Base-by-base conservation (phyloP, 805 yeast genomes). In the Komagataella pseudopastoris region DNA sequence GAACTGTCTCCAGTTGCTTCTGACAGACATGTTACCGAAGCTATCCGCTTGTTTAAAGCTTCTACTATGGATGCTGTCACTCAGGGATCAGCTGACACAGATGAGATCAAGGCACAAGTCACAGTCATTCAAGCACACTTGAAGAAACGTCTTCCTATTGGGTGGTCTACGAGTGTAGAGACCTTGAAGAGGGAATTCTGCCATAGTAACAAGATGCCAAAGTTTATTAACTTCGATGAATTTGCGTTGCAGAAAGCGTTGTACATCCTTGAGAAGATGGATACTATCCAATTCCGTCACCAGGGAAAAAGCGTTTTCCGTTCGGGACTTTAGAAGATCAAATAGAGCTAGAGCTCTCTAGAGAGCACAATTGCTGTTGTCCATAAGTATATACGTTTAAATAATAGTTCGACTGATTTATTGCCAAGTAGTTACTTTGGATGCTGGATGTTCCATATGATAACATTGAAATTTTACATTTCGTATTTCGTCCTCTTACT, bases 41-140 rank as follows among this genome's bases (percentile, higher is more conserved):
- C 98, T 0, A 87, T 93, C 55, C 72, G 99, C 60, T 71, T 93
- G 55, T 93, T 93, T 68, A 87, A 87, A 54, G 97, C 99, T 0
- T 93, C 99, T 1, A 93, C 99, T 0, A 89, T 93, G 95, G 90
- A 90, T 63, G 99, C 99, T 0, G 61, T 71, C 47, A 72, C 71
- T 58, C 77, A 75, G 52, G 76, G 76, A 17, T 68, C 63, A 50
- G 70, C 77, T 4, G 78, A 80, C 54, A 78, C 81, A 43, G 60
- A 69, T 6, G 81, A 81, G 53, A 70, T 83, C 53, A 76, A 80
- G 48, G 76, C 77, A 44, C 93, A 90, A 61, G 88, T 91, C 48
- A 76, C 79, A 56, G 76, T 74, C 59, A 87, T 93, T 51, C 96
- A 90, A 62, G 81, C 77, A 49, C 96, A 88, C 64, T 75, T 93